Percentiles rank a stretch among this genome's conserved stretches.
Evolutionary conservation across 1,284 basidiomycete genomes (phyloP).

Genomic region (Fomes fomentarius): DNA sequence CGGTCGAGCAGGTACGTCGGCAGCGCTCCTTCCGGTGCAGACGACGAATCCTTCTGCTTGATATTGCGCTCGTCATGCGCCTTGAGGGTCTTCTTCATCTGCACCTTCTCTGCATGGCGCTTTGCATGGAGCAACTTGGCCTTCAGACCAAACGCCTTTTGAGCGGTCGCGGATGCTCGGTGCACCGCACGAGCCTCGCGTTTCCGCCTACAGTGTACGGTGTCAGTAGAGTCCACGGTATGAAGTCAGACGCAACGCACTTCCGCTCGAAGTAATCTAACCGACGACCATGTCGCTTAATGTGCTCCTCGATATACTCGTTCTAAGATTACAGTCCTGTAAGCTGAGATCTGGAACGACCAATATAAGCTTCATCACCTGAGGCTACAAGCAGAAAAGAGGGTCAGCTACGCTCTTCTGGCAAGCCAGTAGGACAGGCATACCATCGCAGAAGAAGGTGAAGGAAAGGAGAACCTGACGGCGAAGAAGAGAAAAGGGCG

Average conservation of each 20-base stretch:
- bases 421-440: not conserved
- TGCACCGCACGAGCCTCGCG: constrained; percentile 91
- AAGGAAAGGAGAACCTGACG: constrained; percentile 12
- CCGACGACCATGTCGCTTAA: constrained; percentile 84
- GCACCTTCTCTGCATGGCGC: constrained; percentile 96
- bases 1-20: constrained; percentile 97
- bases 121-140: constrained; percentile 97
- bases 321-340: constrained; percentile 51
- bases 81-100: constrained; percentile 99
- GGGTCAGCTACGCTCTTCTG: not conserved
- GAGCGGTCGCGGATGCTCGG: constrained; percentile 84
- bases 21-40: constrained; percentile 86
- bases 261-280: constrained; percentile 86
- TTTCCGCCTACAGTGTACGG: constrained; percentile 76
- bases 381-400: constrained; percentile 51
- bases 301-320: constrained; percentile 91
- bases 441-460: constrained; percentile 22
- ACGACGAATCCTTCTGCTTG: constrained; percentile 87
- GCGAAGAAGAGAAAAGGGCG: constrained; percentile 18
- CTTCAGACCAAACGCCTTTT: constrained; percentile 96
- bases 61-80: constrained; percentile 98
- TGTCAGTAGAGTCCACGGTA: not conserved
- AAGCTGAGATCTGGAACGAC: not conserved
- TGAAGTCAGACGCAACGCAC: constrained; percentile 46
- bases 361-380: constrained; percentile 46